Evolutionary conservation across 495 filamentous ascomycete species (phyloP), one percentile per base, ranked within the genome.

Genomic region (Parathielavia hyrcaniae): DNA sequence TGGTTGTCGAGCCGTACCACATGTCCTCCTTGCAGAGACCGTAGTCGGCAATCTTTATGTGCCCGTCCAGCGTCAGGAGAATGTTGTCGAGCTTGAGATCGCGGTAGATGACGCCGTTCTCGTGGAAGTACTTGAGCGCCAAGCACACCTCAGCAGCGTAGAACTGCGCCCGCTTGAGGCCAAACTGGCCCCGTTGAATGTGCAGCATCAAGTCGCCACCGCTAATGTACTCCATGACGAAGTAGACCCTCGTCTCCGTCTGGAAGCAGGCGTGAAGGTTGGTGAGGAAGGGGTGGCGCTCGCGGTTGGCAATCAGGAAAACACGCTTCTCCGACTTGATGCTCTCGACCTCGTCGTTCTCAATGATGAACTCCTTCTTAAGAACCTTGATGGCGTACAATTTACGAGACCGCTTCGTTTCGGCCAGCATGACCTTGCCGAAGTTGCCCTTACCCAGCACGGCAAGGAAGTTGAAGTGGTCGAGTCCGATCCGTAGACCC

Each of bases 281-380:
- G 39, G 95, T 83, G 59, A 99, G 76, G 82, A 99, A 99, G 0
- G 93, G 93, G 69, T 99, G 93, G 4, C 90, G 87, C 67, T 97
- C 93, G 71, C 96, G 95, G 75, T 99, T 99, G 19, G 93, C 93
- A 69, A 99, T 85, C 64, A 99, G 73, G 74, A 97, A 92, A 35
- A 99, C 93, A 58, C 95, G 81, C 79, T 97, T 97, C 76, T 99
- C 93, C 6, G 95, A 97, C 67, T 91, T 86, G 39, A 88, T 95
- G 75, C 95, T 97, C 71, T 99, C 93, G n/a, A 99, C 93, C 73
- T 99, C 93, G 72, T 99, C 93, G 62, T 99, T 96, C 71, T 99
- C 93, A 58, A 99, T 99, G 69, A 99, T 99, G 71, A 99, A 99
- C 64, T 99, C 93, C 78, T 99, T 99, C 81, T 99, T 99, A 65